Evolutionary conservation across 2,329 filamentous ascomycete species (phyloP).

Genomic region (Alternaria postmessia): DNA sequence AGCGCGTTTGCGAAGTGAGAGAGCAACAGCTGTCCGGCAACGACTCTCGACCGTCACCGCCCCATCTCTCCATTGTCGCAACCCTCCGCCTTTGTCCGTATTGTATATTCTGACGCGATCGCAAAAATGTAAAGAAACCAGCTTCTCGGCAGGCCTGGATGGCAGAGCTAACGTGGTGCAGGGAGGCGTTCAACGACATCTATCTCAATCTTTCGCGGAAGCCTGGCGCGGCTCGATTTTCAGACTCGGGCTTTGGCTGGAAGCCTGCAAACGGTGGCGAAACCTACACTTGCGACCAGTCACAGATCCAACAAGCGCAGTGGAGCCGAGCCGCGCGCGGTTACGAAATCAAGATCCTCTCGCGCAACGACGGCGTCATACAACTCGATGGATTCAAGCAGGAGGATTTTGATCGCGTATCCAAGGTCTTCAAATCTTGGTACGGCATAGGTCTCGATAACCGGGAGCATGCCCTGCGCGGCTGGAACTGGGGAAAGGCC

Average conservation of each 20-base stretch:
- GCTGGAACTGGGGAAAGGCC: constrained; percentile 99
- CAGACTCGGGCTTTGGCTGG: constrained; percentile 94
- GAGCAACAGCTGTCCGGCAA: constrained; percentile 9
- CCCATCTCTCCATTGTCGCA: not conserved
- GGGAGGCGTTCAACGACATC: constrained; percentile 97
- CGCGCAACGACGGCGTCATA: constrained; percentile 82
- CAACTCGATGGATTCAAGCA: constrained; percentile 95
- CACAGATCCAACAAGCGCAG: constrained; percentile 84
- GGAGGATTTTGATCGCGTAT: constrained; percentile 90
- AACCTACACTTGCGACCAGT: constrained; percentile 90
- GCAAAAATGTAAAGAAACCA: constrained; percentile 9
- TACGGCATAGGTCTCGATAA: constrained; percentile 93
- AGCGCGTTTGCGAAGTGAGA: constrained; percentile 21
- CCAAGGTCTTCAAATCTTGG: constrained; percentile 97
- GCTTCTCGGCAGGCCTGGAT: not conserved
- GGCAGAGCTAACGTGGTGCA: constrained; percentile 37
- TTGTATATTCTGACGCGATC: not conserved
- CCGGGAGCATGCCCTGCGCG: constrained; percentile 91
- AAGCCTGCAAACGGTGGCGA: constrained; percentile 87
- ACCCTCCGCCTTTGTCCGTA: not conserved
- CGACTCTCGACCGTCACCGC: constrained; percentile 1
- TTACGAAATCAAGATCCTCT: constrained; percentile 90
- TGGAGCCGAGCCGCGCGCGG: constrained; percentile 95
- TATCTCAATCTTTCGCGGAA: constrained; percentile 95
- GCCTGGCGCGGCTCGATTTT: constrained; percentile 91